Evolutionary conservation across 2,329 filamentous ascomycete species (phyloP), one percentile per base, ranked within the genome.

Genomic region (Madurella fahalii): DNA sequence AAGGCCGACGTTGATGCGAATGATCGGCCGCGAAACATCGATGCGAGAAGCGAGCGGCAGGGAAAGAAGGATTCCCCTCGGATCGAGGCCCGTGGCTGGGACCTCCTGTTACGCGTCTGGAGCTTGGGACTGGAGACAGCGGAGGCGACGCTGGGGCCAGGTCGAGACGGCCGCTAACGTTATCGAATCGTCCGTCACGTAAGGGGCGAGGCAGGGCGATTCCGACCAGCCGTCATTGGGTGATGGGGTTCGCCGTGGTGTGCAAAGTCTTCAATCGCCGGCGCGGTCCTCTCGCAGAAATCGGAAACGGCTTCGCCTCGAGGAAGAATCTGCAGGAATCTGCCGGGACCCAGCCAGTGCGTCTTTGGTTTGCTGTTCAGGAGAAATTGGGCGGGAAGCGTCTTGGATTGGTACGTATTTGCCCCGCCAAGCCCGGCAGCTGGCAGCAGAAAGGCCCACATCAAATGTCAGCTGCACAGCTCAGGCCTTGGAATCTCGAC

Each of bases 41-140:
- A 52, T 47, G 57, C 53, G 13, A 50, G 37, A 52, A 60, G 52
- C 52, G 54, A 58, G 55, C 45, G 54, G 55, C 52, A 53, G 58
- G 58, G 54, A 58, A 47, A 54, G 39, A 40, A 56, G 40, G 18
- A 40, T 45, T 54, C 40, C 54, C 53, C 51, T 44, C 46, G 20
- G 25, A 41, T 25, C 39, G 34, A 32, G 42, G 41, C 18, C 30
- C 42, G 47, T 44, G 37, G 46, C 40, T 49, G 48, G 47, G 25
- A 39, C 31, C 41, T 48, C 31, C 31, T 43, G 49, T 44, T 37
- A 56, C 47, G 47, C 31, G 51, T 52, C 50, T n/a, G 9, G 34
- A 37, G 34, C 34, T 37, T 15, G 34, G 34, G 11, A 37, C 4
- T 12, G 30, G 25, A 31, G 44, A 37, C 5, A 42, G 5, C 40